Evolutionary conservation across 305 asterid species (phyloP).

Genomic region (Euphrasia arctica): DNA sequence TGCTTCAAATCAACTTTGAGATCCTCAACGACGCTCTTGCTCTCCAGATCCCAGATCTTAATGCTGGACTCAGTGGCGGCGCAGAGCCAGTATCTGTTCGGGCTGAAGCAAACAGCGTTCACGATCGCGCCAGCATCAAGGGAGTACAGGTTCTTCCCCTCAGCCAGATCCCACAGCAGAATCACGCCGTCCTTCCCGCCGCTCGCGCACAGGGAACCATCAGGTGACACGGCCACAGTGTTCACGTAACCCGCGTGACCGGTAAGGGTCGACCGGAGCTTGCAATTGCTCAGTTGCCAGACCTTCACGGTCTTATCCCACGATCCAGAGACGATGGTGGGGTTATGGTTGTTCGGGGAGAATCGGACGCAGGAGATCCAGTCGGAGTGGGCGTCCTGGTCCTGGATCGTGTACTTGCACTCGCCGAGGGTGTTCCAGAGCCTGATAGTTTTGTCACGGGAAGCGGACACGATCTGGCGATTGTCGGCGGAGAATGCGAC

Average conservation of each 20-base stretch:
- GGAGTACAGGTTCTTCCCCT: background rate
- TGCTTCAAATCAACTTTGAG: background rate
- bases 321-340: constrained; percentile 1
- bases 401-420: constrained; percentile 3
- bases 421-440: background rate
- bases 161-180: constrained; percentile 1
- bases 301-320: constrained; percentile 1
- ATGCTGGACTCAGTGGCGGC: background rate
- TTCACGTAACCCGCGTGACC: background rate
- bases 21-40: background rate
- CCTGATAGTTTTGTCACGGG: background rate
- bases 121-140: background rate
- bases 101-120: background rate
- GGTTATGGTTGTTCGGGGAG: background rate
- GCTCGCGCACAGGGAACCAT: background rate
- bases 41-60: background rate
- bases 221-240: background rate
- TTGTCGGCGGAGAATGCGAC: background rate
- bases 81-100: constrained; percentile 2
- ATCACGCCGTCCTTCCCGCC: constrained; percentile 1
- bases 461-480: background rate
- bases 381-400: background rate
- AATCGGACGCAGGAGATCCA: background rate
- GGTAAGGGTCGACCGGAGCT: background rate
- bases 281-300: background rate